A percentile compares a stretch with the other conserved stretches of the same genome.
phyloP scores from a whole-genome alignment of 495 filamentous ascomycete species.

The Xylaria bambusicola region DNA sequence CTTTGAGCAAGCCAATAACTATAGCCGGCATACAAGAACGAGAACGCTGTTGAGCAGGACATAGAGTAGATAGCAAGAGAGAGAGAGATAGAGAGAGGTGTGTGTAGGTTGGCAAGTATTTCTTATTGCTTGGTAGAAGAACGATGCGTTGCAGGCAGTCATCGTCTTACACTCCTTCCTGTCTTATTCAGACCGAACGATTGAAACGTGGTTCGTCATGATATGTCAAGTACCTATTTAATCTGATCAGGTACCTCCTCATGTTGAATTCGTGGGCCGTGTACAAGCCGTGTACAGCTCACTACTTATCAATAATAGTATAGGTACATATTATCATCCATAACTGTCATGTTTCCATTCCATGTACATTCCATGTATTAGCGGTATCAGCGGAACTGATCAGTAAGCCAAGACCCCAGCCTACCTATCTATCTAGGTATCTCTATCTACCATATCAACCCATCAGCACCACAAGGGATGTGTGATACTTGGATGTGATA shows the following conservation, averaged over 20 bases:
- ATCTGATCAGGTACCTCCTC: neutral
- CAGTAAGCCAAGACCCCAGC: slow-evolving; percentile 9
- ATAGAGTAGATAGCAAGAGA: neutral
- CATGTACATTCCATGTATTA: no score
- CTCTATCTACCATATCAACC: neutral
- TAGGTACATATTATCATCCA: no score
- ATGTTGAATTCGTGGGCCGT: no score
- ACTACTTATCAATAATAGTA: no score
- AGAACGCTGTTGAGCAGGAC: neutral
- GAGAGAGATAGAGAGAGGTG: no score
- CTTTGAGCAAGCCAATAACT: no score
- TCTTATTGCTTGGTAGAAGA: neutral
- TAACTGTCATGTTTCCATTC: no score
- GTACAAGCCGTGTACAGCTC: no score
- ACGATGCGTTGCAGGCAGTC: slow-evolving; percentile 3
- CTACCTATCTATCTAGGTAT: neutral
- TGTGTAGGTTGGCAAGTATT: no score
- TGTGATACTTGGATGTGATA: neutral
- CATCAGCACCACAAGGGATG: no score
- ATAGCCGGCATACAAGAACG: no score
- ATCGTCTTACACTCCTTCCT: slow-evolving; percentile 4
- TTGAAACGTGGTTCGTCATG: slow-evolving; percentile 10
- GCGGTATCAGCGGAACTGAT: slow-evolving; percentile 18
- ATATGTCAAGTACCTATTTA: neutral
- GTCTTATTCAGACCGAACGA: no score